Base-by-base conservation (phyloP, 2,329 filamentous ascomycete genomes). In the Cytospora leucostoma region DNA sequence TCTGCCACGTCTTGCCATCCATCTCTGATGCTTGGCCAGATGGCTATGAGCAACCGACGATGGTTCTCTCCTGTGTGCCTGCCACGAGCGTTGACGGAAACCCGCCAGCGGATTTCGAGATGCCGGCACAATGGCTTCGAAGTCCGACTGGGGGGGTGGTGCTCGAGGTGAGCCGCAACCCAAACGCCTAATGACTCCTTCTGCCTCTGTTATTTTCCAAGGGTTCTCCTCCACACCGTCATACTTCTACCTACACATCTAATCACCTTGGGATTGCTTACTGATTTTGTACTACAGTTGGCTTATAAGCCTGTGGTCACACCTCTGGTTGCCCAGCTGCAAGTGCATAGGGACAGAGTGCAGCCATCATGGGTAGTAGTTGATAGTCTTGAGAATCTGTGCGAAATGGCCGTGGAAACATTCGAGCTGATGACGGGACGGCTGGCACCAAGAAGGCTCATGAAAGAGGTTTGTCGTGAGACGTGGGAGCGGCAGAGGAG, bases 361-460 rank as follows among this genome's bases (percentile, higher is more conserved):
- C 77, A 83, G 57, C 79, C 82, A 64, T 78, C 88, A 38, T 93
- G 89, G 89, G 85, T 89, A 0, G 80, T 90, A 51, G 84, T 92
- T 56, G 88, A 92, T 70, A 89, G 89, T 0, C 76, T 92, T 10
- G 88, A 91, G 68, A 84, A 91, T 51, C 79, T 92, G 17, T 84
- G 86, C 5, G 90, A 92, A 73, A 90, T 92, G 78, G 89, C 88
- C 0, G 89, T 89, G 72, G 89, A 89, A 37, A 88, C 91, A 61
- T 92, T 92, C 71, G 89, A 92, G 75, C 77, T 92, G 27, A 89
- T 92, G 78, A 92, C 89, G 0, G 89, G 89, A 6, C 83, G 89
- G 54, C 84, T 88, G 73, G 89, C 89, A 17, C 90, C 90, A 2
- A 83, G 87, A 61, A 79, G 82, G 53, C 74, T 89, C 32, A 92